phyloP scores from a whole-genome alignment of 2,329 filamentous ascomycete genomes.

The Monilinia vaccinii-corymbosi region DNA sequence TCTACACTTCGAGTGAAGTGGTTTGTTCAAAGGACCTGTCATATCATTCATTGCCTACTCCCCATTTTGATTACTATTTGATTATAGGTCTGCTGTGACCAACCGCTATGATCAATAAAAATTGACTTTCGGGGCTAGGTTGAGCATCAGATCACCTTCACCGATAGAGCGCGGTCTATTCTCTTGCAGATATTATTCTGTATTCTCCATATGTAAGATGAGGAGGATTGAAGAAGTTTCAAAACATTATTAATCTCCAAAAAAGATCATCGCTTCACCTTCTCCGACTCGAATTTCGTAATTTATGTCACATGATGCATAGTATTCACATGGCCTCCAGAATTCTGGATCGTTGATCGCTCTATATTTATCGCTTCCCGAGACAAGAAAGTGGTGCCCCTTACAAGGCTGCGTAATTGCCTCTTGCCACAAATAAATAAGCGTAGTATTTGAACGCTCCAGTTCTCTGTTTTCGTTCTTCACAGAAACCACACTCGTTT shows the following conservation, averaged over 20 bases:
- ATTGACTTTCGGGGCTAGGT: not conserved
- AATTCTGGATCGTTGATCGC: constrained; percentile 1
- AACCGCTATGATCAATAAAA: not conserved
- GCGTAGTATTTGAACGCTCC: constrained; percentile 9
- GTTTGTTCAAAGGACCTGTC: not conserved
- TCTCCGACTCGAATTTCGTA: not conserved
- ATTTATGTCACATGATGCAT: constrained; percentile 4
- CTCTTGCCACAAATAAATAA: constrained; percentile 10
- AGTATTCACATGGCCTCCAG: not conserved
- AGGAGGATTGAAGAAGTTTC: constrained; percentile 1
- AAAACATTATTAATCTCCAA: not conserved
- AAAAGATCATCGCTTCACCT: constrained; percentile 1
- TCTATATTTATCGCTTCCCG: constrained; percentile 8
- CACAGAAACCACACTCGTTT: constrained; percentile 6
- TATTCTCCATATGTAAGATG: constrained; percentile 5
- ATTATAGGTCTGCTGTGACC: not conserved
- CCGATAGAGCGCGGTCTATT: not conserved
- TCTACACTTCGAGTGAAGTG: constrained; percentile 6
- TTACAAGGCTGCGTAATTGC: constrained; percentile 11
- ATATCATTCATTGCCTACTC: not conserved
- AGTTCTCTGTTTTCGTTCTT: not conserved
- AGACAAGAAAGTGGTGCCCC: constrained; percentile 8
- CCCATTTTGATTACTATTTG: not conserved
- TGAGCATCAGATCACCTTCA: not conserved
- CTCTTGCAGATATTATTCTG: not conserved